Evolutionary conservation across 1,284 basidiomycete genomes (phyloP).

Genomic region (Ceratobasidium theobromae): DNA sequence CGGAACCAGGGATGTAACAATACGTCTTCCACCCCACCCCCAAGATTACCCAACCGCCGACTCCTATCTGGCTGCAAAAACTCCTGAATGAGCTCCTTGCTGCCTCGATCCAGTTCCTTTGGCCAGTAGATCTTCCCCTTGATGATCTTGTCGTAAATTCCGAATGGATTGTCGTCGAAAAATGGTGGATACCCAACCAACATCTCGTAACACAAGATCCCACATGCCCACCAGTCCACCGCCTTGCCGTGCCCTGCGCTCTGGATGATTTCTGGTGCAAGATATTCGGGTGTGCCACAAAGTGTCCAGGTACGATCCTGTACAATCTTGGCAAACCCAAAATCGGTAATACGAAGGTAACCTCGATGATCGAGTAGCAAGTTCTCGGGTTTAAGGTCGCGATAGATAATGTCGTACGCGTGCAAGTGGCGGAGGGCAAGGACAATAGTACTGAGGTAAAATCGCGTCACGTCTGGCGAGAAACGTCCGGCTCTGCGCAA

Average conservation of each 20-base stretch:
- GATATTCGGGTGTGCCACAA: constrained; percentile 97
- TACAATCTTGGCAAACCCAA: constrained; percentile 98
- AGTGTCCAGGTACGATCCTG: constrained; percentile 99
- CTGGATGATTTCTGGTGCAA: constrained; percentile 94
- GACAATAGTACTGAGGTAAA: constrained; percentile 96
- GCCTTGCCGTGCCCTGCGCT: constrained; percentile 98
- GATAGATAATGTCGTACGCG: constrained; percentile 98
- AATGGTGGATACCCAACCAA: constrained; percentile 76
- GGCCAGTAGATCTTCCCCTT: constrained; percentile 93
- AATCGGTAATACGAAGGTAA: constrained; percentile 89
- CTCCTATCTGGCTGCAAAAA: constrained; percentile 94
- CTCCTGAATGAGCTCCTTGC: constrained; percentile 73
- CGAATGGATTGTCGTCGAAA: constrained; percentile 71
- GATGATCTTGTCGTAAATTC: constrained; percentile 91
- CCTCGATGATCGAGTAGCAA: constrained; percentile 92
- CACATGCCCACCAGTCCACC: constrained; percentile 99
- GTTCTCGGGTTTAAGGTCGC: constrained; percentile 98
- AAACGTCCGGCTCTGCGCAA: constrained; percentile 91
- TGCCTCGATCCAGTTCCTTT: constrained; percentile 72
- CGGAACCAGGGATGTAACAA: constrained; percentile 95
- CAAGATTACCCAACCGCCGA: constrained; percentile 92
- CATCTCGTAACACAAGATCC: constrained; percentile 97
- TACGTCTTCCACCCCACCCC: constrained; percentile 87
- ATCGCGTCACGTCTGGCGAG: constrained; percentile 96
- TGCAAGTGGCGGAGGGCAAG: constrained; percentile 96